Evolutionary conservation across 805 yeast genomes (phyloP).

Genomic region (Hanseniaspora thailandica): DNA sequence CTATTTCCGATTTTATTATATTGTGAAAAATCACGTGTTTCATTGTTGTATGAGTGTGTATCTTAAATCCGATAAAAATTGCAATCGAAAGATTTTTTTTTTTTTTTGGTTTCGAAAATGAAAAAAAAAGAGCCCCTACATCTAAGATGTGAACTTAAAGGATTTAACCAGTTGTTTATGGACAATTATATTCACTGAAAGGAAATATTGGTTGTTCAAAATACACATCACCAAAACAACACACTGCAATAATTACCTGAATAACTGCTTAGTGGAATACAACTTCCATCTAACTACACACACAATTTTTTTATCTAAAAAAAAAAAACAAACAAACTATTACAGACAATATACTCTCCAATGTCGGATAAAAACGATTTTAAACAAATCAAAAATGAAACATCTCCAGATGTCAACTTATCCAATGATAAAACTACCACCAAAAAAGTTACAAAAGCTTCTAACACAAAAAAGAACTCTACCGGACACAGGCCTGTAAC

Average conservation of each 20-base stretch:
- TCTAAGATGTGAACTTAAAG: no score
- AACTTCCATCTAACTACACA: no score
- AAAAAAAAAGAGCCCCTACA: not conserved
- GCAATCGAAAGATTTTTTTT: no score
- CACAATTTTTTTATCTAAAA: no score
- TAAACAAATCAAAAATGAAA: not conserved
- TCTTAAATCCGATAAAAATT: no score
- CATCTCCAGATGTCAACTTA: not conserved
- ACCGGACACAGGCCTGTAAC: slow-evolving; percentile 76
- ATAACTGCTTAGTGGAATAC: no score
- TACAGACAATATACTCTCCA: not conserved
- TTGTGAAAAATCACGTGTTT: not conserved
- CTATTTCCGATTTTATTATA: not conserved
- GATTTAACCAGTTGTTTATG: not conserved
- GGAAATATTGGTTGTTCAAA: no score
- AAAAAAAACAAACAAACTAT: no score
- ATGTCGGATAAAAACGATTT: not conserved
- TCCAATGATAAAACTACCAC: not conserved
- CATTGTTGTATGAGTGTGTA: no score
- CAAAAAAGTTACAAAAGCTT: not conserved
- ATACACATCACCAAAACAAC: no score
- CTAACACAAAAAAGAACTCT: not conserved
- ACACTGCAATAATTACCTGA: no score
- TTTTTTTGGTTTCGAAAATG: not conserved
- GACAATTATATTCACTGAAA: not conserved